Base-by-base conservation (phyloP, 371 early-diverging fungal species). In the Cokeromyces recurvatus region DNA sequence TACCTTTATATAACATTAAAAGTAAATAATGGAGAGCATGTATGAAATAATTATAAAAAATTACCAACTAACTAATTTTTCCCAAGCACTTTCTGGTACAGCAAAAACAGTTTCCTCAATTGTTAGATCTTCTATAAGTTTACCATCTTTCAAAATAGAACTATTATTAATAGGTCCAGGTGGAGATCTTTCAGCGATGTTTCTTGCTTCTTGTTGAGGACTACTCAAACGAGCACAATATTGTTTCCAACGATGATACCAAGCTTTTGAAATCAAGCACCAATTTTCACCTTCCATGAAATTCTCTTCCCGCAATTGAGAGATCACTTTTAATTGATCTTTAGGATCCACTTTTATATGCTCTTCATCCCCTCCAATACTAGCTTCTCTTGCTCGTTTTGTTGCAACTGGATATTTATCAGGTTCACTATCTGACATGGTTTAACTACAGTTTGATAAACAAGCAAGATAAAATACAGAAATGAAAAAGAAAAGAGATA, bases 361-460 rank as follows among this genome's bases (percentile, higher is more conserved):
- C 24, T 49, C 43, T 32, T 17, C 38, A 3, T 58, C 58, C 22
- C 54, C 58, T 11, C 49, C 46, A 11, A 59, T 15, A 17, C 64
- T 64, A 0, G 64, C 41, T 51, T 64, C 64, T 46, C 64, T 55
- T 19, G 59, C 64, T 46, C 64, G 32, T 39, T 64, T 64, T 4
- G 20, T 44, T 17, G 52, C 51, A 3, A 51, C 37, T 20, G 56
- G 39, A n/a, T 45, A 55, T 24, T 44, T 57, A 2, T 48, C 58
- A 8, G 44, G 1, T 14, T 58, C 59, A 35, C 29, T 35, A 37
- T 58, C 59, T 34, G 59, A 58, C 59, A 58, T 58, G 29, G n/a
- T n/a, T n/a, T n/a, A n/a, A n/a, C n/a, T n/a, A n/a, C n/a, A n/a
- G n/a, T n/a, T n/a, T n/a, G n/a, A n/a, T n/a, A n/a, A n/a, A n/a